Conservation (phyloP, 192 early-diverging fungal genomes). For the Backusella psychrophila region DNA sequence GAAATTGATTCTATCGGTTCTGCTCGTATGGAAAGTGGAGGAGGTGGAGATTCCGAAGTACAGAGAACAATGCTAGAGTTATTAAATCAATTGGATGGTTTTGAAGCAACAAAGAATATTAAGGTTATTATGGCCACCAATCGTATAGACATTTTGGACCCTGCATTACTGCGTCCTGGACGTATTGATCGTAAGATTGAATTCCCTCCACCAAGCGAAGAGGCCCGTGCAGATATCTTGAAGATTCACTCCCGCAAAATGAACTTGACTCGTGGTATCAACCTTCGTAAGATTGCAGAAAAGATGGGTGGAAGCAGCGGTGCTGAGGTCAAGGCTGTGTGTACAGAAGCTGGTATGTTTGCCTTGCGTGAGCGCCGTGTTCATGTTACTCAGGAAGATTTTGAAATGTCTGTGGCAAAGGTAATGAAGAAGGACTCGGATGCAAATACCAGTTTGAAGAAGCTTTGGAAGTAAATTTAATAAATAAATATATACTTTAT, state of each 20-base stretch:
- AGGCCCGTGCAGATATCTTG: conserved; percentile 82
- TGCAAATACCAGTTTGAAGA: conserved; percentile 94
- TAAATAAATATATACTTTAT: background rate
- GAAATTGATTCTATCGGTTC: conserved; percentile 92
- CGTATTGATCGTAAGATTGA: conserved; percentile 93
- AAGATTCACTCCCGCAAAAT: conserved; percentile 92
- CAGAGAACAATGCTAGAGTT: conserved; percentile 91
- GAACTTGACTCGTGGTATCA: conserved; percentile 90
- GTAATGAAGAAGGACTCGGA: conserved; percentile 99
- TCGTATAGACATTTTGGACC: conserved; percentile 88
- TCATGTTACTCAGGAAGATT: conserved; percentile 99
- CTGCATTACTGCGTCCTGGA: conserved; percentile 83
- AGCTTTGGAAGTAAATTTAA: conserved; percentile 88
- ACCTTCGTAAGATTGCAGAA: conserved; percentile 87
- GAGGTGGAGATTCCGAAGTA: conserved; percentile 85
- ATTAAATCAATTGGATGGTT: conserved; percentile 87
- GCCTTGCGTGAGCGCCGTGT: conserved; percentile 93
- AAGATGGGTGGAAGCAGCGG: conserved; percentile 85
- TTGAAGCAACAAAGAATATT: conserved; percentile 90
- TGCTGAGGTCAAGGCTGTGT: conserved; percentile 87
- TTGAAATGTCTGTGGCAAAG: conserved; percentile 99
- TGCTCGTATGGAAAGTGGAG: conserved; percentile 75
- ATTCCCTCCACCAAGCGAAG: conserved; percentile 85
- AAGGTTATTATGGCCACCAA: conserved; percentile 93
- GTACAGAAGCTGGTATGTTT: conserved; percentile 90